Percentiles rank a stretch among this genome's conserved stretches.
Evolutionary conservation across 2,329 filamentous ascomycete species (phyloP).

Genomic region (Aspergillus quadrilineatus): DNA sequence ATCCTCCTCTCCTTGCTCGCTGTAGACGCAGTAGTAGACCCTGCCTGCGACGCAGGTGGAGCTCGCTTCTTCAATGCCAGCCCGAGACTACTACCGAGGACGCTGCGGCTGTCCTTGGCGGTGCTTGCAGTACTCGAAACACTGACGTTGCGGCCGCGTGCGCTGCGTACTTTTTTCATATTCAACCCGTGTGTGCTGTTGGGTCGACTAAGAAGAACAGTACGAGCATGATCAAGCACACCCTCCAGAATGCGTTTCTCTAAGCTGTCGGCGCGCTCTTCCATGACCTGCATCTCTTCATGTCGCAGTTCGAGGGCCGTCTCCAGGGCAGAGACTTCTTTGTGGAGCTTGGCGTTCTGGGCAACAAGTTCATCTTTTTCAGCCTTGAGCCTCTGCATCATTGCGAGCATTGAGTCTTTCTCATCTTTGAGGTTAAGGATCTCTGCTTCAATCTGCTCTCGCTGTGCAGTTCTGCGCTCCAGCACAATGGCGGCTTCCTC

Average conservation of each 20-base stretch:
- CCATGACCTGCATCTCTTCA: conserved; percentile 90
- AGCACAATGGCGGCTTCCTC: conserved; percentile 78
- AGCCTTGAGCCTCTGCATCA: conserved; percentile 49
- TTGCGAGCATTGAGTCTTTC: conserved; percentile 61
- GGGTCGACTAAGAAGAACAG: conserved; percentile 72
- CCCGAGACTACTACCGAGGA: conserved; percentile 44
- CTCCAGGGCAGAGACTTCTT: conserved; percentile 86
- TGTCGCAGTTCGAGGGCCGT: conserved; percentile 84
- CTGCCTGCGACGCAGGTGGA: conserved; percentile 41
- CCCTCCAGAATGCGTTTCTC: conserved; percentile 93
- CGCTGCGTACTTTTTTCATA: conserved; percentile 52
- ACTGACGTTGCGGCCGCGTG: conserved; percentile 38
- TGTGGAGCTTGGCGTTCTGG: conserved; percentile 76
- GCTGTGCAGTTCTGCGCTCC: conserved; percentile 69
- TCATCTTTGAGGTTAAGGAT: conserved; percentile 55
- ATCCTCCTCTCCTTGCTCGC: conserved; percentile 70
- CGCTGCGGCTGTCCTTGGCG: conserved; percentile 35
- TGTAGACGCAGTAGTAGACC: conserved; percentile 47
- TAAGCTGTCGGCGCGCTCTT: conserved; percentile 79
- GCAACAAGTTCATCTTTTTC: conserved; percentile 67
- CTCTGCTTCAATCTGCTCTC: conserved; percentile 59
- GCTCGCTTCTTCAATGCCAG: conserved; percentile 54
- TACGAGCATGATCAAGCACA: conserved; percentile 90
- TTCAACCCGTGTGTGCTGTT: conserved; percentile 54
- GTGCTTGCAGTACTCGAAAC: conserved; percentile 34